A percentile compares a stretch with the other conserved stretches of the same genome.
phyloP scores from a whole-genome alignment of 164 flowering plant genomes.

The Protea cynaroides region DNA sequence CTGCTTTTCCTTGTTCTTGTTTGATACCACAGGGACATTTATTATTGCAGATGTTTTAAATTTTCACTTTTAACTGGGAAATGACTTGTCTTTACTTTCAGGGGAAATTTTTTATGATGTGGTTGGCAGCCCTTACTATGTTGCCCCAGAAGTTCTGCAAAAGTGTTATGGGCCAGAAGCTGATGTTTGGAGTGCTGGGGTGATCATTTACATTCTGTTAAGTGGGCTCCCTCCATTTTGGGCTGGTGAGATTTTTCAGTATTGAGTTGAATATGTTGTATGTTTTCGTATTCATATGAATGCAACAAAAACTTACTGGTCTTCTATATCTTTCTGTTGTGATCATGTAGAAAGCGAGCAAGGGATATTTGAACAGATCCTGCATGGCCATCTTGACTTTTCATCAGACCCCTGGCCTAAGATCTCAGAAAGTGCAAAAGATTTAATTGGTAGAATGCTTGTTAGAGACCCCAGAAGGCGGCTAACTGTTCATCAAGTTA shows the following conservation, averaged over 20 bases:
- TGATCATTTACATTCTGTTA: conserved; percentile 67
- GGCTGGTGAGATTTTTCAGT: conserved; percentile 54
- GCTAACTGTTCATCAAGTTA: conserved; percentile 74
- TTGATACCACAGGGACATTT: not conserved
- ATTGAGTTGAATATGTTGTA: not conserved
- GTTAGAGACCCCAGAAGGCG: conserved; percentile 61
- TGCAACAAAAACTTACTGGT: not conserved
- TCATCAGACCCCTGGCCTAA: conserved; percentile 78
- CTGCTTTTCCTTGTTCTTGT: not conserved
- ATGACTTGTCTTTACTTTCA: conserved; percentile 21
- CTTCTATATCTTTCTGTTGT: conserved; percentile 1
- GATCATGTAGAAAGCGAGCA: conserved; percentile 53
- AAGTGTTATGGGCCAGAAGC: conserved; percentile 73
- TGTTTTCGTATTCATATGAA: not conserved
- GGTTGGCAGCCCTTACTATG: conserved; percentile 93
- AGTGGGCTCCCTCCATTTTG: conserved; percentile 92
- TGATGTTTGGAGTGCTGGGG: conserved; percentile 95
- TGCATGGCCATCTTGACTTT: conserved; percentile 70
- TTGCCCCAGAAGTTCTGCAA: conserved; percentile 76
- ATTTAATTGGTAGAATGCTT: conserved; percentile 69
- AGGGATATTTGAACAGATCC: conserved; percentile 72
- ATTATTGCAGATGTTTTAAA: not conserved
- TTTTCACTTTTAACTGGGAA: not conserved
- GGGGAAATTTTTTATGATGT: conserved; percentile 75
- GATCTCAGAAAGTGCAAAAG: conserved; percentile 76